phyloP scores from a whole-genome alignment of 306 rosid genomes.

The Trifolium pratense region DNA sequence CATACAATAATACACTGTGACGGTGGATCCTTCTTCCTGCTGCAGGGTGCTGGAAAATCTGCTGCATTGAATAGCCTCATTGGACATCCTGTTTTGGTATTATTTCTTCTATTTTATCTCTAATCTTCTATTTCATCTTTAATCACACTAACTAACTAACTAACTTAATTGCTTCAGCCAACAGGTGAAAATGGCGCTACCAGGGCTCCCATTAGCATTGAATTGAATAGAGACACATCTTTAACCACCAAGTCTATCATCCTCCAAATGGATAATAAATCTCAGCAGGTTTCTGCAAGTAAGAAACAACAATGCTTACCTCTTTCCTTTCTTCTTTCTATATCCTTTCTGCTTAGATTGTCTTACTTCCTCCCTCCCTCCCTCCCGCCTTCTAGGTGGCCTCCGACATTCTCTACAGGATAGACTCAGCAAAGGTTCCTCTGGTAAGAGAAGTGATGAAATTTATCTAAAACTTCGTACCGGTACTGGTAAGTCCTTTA shows the following conservation, averaged over 20 bases:
- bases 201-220: conserved; percentile 93
- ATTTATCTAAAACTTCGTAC: conserved; percentile 84
- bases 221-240: conserved; percentile 80
- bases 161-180: conserved; percentile 62
- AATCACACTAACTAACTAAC: conserved; percentile 1
- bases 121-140: background rate
- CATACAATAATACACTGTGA: background rate
- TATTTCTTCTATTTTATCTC: background rate
- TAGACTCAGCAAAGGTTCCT: conserved; percentile 82
- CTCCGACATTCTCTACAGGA: conserved; percentile 94
- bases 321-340: background rate
- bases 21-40: background rate
- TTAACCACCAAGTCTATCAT: conserved; percentile 88
- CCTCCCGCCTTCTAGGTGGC: conserved; percentile 58
- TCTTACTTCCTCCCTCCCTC: conserved; percentile 33
- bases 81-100: conserved; percentile 98
- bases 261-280: conserved; percentile 90
- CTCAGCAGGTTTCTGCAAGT: conserved; percentile 99
- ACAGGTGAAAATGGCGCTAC: conserved; percentile 99
- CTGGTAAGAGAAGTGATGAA: conserved; percentile 83
- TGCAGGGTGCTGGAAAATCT: conserved; percentile 95
- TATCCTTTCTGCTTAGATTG: background rate
- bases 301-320: conserved; percentile 35
- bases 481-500: conserved; percentile 67
- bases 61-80: conserved; percentile 89